These are phyloP conservation scores for Hygrophila difformis DNA, from an alignment of 257 asterid genomes.

Conservation along the genomic window DNA sequence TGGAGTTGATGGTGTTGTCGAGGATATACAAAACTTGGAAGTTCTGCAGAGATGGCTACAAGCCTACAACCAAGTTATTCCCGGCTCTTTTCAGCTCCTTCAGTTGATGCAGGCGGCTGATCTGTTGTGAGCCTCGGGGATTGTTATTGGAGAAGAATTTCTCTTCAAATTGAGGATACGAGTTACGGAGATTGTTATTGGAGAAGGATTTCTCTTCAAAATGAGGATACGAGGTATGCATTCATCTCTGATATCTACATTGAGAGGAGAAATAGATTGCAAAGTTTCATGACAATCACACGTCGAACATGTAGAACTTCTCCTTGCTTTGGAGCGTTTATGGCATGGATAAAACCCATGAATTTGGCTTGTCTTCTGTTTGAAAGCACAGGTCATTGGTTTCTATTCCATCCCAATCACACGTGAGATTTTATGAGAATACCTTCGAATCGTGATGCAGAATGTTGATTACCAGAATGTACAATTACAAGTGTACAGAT, in stretches of 20 bases:
- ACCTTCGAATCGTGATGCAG: constrained; percentile 22
- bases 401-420: constrained; percentile 13
- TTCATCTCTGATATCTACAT: constrained; percentile 14
- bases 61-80: constrained; percentile 10
- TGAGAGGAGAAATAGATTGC: constrained; percentile 4
- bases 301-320: no score
- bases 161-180: constrained; percentile 15
- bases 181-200: constrained; percentile 18
- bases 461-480: constrained; percentile 23
- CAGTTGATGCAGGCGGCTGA: constrained; percentile 21
- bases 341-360: constrained; percentile 13
- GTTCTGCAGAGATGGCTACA: constrained; percentile 27
- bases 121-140: constrained; percentile 16
- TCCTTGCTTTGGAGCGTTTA: neutral
- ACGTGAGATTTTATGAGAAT: constrained; percentile 19
- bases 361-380: constrained; percentile 10
- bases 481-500: constrained; percentile 39
- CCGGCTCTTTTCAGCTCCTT: constrained; percentile 25
- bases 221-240: neutral
- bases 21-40: constrained; percentile 29
- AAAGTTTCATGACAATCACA: no score
- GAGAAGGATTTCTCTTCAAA: constrained; percentile 18
- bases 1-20: constrained; percentile 27
- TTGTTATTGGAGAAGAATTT: constrained; percentile 20
- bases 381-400: constrained; percentile 1